Conservation (phyloP, 495 filamentous ascomycete genomes). For the Hypoxylon intermedium region DNA sequence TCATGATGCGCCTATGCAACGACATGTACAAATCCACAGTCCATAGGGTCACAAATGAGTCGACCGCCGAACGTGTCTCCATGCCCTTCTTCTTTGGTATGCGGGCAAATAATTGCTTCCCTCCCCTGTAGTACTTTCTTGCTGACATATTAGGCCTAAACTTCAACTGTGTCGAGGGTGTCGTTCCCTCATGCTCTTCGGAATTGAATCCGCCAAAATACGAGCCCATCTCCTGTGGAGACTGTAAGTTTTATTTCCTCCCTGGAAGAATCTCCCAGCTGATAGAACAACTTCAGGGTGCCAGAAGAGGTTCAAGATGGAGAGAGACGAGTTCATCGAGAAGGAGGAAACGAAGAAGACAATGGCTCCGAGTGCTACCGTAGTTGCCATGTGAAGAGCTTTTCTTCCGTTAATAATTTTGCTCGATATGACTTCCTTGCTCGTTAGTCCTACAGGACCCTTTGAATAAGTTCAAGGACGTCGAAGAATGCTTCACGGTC, state of each 20-base stretch:
- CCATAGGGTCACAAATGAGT: slow-evolving; percentile 62
- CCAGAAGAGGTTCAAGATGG: slow-evolving; percentile 48
- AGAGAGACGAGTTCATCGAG: slow-evolving; percentile 43
- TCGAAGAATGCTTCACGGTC: slow-evolving; percentile 81
- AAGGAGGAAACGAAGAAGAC: slow-evolving; percentile 33
- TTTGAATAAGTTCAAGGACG: slow-evolving; percentile 78
- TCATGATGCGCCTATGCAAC: slow-evolving; percentile 68
- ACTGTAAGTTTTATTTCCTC: slow-evolving; percentile 38
- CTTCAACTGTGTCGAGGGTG: slow-evolving; percentile 56
- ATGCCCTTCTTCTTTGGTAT: slow-evolving; percentile 69
- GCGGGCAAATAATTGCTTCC: too few relatives aligned
- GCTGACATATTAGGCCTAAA: slow-evolving; percentile 47
- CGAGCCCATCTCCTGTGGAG: slow-evolving; percentile 63
- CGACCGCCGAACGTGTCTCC: slow-evolving; percentile 56
- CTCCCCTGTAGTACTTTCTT: not conserved
- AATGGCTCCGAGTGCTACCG: slow-evolving; percentile 46
- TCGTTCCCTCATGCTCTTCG: slow-evolving; percentile 61
- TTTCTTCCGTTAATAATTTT: slow-evolving; percentile 2
- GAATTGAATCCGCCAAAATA: slow-evolving; percentile 61
- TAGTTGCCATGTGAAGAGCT: slow-evolving; percentile 34
- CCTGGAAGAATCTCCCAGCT: not conserved
- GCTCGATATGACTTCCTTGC: not conserved
- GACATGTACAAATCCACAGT: slow-evolving; percentile 66
- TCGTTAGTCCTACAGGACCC: slow-evolving; percentile 49
- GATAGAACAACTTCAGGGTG: slow-evolving; percentile 46